Evolutionary conservation across 163 green algal genomes (phyloP).

Genomic region (Scenedesmus sp.): DNA sequence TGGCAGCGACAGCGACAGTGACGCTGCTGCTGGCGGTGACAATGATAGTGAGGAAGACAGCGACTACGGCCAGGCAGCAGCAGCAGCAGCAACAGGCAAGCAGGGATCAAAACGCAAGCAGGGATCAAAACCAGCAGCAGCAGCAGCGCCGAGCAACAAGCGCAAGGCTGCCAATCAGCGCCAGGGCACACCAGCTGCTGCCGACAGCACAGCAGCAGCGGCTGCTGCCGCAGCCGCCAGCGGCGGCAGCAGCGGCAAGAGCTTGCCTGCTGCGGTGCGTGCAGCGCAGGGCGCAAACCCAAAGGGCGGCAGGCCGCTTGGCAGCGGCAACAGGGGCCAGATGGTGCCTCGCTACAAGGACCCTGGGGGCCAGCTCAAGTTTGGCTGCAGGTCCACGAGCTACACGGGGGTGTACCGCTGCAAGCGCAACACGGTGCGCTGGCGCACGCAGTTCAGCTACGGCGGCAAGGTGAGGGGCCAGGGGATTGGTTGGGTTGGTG

Average conservation of each 20-base stretch:
- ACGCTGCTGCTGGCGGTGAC: background rate
- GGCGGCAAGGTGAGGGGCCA: conserved; percentile 25
- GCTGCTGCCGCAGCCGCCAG: conserved; percentile 6
- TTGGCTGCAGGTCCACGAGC: conserved; percentile 29
- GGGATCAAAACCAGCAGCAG: background rate
- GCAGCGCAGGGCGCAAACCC: background rate
- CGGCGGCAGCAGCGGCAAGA: background rate
- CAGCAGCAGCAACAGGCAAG: background rate
- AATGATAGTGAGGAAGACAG: background rate
- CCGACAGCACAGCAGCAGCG: background rate
- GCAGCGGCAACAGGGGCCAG: conserved; percentile 31
- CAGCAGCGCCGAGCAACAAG: conserved; percentile 10
- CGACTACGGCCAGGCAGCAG: background rate
- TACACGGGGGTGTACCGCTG: conserved; percentile 43
- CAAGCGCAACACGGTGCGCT: conserved; percentile 38
- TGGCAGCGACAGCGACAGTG: background rate
- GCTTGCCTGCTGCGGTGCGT: background rate
- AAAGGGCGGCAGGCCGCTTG: conserved; percentile 30
- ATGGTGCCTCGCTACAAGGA: conserved; percentile 29
- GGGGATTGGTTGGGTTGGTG: background rate
- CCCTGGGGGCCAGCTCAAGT: background rate
- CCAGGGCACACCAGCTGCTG: background rate
- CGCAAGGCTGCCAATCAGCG: background rate
- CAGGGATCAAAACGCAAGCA: background rate
- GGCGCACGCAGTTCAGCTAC: conserved; percentile 49